Evolutionary conservation across 805 yeast genomes (phyloP).

Genomic region (Ogataea dorogensis): DNA sequence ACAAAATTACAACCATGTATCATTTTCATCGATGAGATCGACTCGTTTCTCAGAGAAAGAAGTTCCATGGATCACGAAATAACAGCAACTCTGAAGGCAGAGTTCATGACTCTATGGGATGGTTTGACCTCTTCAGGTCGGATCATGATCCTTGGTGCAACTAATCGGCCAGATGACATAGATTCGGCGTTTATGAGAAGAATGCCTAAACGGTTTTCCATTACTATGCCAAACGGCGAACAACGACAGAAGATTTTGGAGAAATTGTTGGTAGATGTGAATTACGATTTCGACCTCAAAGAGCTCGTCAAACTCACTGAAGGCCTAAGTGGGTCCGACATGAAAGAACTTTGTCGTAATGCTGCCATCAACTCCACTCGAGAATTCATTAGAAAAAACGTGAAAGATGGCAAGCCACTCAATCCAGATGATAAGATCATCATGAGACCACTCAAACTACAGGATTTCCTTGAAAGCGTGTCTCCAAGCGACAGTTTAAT

Average conservation of each 20-base stretch:
- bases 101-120: conserved; percentile 97
- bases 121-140: conserved; percentile 78
- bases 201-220: conserved; percentile 85
- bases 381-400: conserved; percentile 68
- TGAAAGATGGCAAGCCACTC: conserved; percentile 39
- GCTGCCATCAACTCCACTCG: conserved; percentile 90
- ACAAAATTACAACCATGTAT: conserved; percentile 90
- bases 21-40: conserved; percentile 93
- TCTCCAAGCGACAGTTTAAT: conserved; percentile 31
- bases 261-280: conserved; percentile 67
- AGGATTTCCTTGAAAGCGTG: conserved; percentile 55
- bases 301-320: conserved; percentile 60
- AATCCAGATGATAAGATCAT: conserved; percentile 36
- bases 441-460: conserved; percentile 62
- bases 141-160: conserved; percentile 88
- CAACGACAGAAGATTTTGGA: conserved; percentile 71
- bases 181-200: conserved; percentile 91
- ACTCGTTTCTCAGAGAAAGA: conserved; percentile 87
- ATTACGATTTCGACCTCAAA: conserved; percentile 64
- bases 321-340: conserved; percentile 87
- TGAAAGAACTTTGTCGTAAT: conserved; percentile 87
- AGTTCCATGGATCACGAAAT: conserved; percentile 86
- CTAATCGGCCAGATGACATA: conserved; percentile 88
- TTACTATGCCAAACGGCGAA: conserved; percentile 62
- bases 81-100: conserved; percentile 92